Base-by-base conservation (phyloP, 116 monocot species). In the Cymodocea nodosa region DNA sequence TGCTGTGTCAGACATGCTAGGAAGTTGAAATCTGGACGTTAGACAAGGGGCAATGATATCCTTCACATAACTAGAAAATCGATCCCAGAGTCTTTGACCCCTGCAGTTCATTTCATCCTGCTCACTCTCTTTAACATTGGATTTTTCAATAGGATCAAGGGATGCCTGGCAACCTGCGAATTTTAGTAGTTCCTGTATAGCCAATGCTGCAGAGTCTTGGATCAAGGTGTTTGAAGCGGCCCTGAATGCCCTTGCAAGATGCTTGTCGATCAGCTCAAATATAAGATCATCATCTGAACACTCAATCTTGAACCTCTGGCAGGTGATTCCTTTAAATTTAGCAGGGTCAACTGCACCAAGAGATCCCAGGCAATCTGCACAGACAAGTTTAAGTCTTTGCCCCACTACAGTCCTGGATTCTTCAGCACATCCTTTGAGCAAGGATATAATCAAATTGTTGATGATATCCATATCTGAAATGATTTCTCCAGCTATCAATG, bases 201-300 rank as follows among this genome's bases (percentile, higher is more conserved):
- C 91, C 65, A 97, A 85, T 40, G 97, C 97, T 72, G 97, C 88
- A 44, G 97, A 91, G 77, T 97, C 97, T 67, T 97, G 97, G 34
- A 91, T 78, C 63, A 82, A 59, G 17, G 91, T 85, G 60, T 97
- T 85, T 65, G 91, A 85, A 75, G 97, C 91, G 71, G 91, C 87
- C 75, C 87, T 85, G 54, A 97, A 97, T 68, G 88, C 85, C 59
- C 97, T 90, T 62, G 97, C 85, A 58, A 97, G 78, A 80, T 97
- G 85, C 65, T 91, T 97, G 73, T 90, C 78, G 60, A 97, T 97
- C 68, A 97, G 82, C 72, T 97, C 97, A 78, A 90, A 97, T 22
- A 97, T 97, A 51, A 97, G 85, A 85, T 97, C 97, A 80, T 97
- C 97, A 64, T 97, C 97, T 48, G 97, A 90, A 62, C 97, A 97